Evolutionary conservation across 2,329 filamentous ascomycete species (phyloP), one percentile per base, ranked within the genome.

Genomic region (Sphaerulina populicola): DNA sequence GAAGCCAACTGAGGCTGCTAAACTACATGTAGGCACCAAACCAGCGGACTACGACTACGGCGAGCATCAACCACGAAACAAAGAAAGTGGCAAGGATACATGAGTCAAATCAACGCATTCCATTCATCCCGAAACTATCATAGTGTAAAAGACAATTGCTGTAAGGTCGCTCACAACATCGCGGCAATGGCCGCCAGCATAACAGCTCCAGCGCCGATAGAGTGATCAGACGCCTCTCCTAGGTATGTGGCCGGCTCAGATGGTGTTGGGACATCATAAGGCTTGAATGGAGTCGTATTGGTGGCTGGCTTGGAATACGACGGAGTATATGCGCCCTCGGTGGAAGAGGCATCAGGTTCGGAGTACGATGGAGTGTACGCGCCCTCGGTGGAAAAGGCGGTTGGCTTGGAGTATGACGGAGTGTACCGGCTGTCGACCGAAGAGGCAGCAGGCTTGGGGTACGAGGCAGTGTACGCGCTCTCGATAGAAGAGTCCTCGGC

Each of bases 141-240:
- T n/a, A 6, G 31, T 48, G 37, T n/a, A 15, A 11, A 31, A 38
- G n/a, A 8, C n/a, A 38, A 39, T n/a, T 27, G 29, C 21, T 37
- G n/a, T 36, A n/a, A 12, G 31, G 10, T n/a, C 23, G 46, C 46
- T 48, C 38, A 48, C 23, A 48, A 10, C 46, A 48, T 41, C 10
- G 46, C 46, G 7, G 8, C 46, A 21, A 48, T 23, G 15, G 37
- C 46, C 14, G 37, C 46, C 14, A 48, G 11, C 4, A 42, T 30
- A 23, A 48, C 15, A 41, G 30, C 46, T 10, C 30, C 46, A 48
- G 40, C 18, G 38, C 46, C 40, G 14, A 38, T 30, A 7, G 36
- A 27, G 30, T 48, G n/a, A 4, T 4, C 18, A 27, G 38, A 48
- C 23, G 38, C 46, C 27, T 38, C 15, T 0, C 38, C 46, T 7